Conservation (phyloP, 768 basidiomycete genomes). For the Austroboletus festivus region DNA sequence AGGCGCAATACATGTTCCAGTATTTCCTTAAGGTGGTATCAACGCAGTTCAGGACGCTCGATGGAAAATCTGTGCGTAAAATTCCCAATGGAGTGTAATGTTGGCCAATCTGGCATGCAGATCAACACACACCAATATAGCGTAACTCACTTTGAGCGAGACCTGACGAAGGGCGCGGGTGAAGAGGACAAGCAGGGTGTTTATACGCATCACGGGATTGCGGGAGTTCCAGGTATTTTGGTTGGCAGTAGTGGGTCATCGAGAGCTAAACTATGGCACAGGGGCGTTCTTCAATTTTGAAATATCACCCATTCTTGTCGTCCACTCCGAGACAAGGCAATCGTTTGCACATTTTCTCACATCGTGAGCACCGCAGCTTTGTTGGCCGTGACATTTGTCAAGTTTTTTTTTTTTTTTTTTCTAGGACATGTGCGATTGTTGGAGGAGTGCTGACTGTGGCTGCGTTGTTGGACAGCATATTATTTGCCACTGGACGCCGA, state of each 20-base stretch:
- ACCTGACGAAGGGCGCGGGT: slow-evolving; percentile 62
- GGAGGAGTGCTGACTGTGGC: slow-evolving; percentile 97
- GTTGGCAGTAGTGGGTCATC: neutral
- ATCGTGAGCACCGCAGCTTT: slow-evolving; percentile 59
- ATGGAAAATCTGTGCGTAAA: slow-evolving; percentile 58
- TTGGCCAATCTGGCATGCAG: slow-evolving; percentile 32
- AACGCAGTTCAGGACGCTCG: slow-evolving; percentile 86
- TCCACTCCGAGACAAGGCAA: slow-evolving; percentile 87
- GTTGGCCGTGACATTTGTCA: neutral
- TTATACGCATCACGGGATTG: slow-evolving; percentile 68
- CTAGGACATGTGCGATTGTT: slow-evolving; percentile 93
- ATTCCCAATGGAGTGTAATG: neutral
- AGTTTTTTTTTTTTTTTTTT: neutral
- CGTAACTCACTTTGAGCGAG: slow-evolving; percentile 93
- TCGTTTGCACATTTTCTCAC: slow-evolving; percentile 98
- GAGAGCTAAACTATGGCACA: slow-evolving; percentile 13
- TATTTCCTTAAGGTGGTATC: slow-evolving; percentile 99
- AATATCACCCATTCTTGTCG: slow-evolving; percentile 93
- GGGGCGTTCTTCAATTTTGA: slow-evolving; percentile 93
- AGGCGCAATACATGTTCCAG: slow-evolving; percentile 93
- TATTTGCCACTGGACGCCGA: slow-evolving; percentile 77
- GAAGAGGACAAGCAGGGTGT: slow-evolving; percentile 62
- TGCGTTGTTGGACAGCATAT: slow-evolving; percentile 77
- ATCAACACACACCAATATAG: slow-evolving; percentile 94
- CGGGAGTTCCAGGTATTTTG: slow-evolving; percentile 64